Percentiles rank a stretch among this genome's conserved stretches.
Evolutionary conservation across 345 rosid species (phyloP).

Genomic region (Lenwebbia sp.): DNA sequence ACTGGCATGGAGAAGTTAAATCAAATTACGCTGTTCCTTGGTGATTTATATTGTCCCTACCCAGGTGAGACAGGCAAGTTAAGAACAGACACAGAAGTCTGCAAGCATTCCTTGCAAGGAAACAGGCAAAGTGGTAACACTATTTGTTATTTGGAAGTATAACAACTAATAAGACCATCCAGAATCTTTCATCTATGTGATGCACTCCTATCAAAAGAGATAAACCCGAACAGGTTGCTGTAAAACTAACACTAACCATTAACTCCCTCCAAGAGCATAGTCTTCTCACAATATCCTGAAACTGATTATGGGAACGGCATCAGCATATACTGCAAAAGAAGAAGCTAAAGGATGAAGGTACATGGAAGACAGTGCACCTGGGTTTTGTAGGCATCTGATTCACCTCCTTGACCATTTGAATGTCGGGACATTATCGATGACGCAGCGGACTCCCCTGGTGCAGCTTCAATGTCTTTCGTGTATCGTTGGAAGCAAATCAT

Average conservation of each 20-base stretch:
- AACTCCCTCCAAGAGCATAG: slow-evolving; percentile 91
- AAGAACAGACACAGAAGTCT: not conserved
- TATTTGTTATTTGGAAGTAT: not conserved
- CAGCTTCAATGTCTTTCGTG: slow-evolving; percentile 65
- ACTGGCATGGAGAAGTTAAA: not conserved
- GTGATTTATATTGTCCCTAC: not conserved
- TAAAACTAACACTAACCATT: slow-evolving; percentile 48
- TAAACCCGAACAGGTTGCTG: not conserved
- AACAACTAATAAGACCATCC: not conserved
- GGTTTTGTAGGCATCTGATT: slow-evolving; percentile 25
- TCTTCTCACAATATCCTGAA: slow-evolving; percentile 71
- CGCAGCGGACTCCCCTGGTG: slow-evolving; percentile 75
- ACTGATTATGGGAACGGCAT: slow-evolving; percentile 13
- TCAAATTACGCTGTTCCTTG: not conserved
- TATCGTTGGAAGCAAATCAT: slow-evolving; percentile 69
- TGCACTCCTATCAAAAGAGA: not conserved
- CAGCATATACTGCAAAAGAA: not conserved
- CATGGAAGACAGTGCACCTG: slow-evolving; percentile 29
- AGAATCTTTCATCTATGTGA: not conserved
- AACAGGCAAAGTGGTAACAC: not conserved
- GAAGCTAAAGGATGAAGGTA: not conserved
- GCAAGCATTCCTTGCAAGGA: not conserved
- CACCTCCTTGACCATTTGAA: slow-evolving; percentile 39
- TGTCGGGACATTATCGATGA: slow-evolving; percentile 67
- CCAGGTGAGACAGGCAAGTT: not conserved